Evolutionary conservation across 768 basidiomycete species (phyloP).

Genomic region (Chalciporus chontae): DNA sequence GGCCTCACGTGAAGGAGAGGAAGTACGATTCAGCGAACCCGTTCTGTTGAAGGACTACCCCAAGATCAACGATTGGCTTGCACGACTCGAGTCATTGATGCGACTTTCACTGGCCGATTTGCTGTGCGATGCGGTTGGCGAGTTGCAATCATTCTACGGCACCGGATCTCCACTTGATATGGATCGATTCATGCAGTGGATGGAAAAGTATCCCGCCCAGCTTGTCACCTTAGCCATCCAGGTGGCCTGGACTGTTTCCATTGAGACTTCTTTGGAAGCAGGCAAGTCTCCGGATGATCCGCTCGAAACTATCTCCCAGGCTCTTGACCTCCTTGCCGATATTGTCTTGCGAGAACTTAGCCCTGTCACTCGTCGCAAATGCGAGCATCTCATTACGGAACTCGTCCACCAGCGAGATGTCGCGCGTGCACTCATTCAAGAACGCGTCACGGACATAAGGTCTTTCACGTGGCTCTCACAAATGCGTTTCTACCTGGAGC

Average conservation of each 20-base stretch:
- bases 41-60: constrained; percentile 90
- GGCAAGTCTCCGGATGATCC: constrained; percentile 56
- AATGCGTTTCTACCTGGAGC: constrained; percentile 96
- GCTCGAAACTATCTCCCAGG: constrained; percentile 72
- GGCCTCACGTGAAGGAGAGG: constrained; percentile 94
- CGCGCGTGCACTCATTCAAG: constrained; percentile 70
- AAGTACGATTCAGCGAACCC: constrained; percentile 78
- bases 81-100: constrained; percentile 91
- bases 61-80: constrained; percentile 99
- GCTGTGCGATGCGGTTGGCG: constrained; percentile 73
- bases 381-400: constrained; percentile 98
- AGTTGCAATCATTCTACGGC: constrained; percentile 80
- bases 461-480: constrained; percentile 94
- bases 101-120: constrained; percentile 80
- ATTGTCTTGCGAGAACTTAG: constrained; percentile 88
- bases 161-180: constrained; percentile 54
- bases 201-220: constrained; percentile 93
- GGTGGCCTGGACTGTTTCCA: constrained; percentile 87
- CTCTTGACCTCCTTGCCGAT: constrained; percentile 93
- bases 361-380: constrained; percentile 92
- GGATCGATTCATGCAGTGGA: constrained; percentile 80
- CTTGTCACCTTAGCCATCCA: constrained; percentile 94
- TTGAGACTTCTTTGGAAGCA: constrained; percentile 66
- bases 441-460: constrained; percentile 58
- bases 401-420: constrained; percentile 98